Conservation (phyloP, 805 yeast species). For the Teunomyces lycoperdinae region DNA sequence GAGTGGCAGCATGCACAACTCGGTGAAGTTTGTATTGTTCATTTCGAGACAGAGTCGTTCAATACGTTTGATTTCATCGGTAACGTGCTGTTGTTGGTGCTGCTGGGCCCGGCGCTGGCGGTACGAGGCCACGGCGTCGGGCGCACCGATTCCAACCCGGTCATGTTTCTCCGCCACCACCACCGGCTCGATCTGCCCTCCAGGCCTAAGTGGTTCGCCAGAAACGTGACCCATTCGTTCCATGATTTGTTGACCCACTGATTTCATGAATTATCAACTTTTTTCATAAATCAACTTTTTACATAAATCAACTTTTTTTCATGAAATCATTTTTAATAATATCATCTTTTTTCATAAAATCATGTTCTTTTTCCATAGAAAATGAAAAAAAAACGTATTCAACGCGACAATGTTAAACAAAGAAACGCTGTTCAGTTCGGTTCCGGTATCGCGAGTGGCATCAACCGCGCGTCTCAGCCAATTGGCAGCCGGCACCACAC, state of each 20-base stretch:
- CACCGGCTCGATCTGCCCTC: slow-evolving; percentile 33
- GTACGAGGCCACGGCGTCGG: background rate
- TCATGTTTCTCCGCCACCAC: slow-evolving; percentile 14
- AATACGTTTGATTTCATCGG: background rate
- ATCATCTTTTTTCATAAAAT: no score
- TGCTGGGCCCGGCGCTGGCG: background rate
- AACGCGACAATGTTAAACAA: slow-evolving; percentile 15
- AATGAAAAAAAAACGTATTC: background rate
- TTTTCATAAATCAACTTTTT: no score
- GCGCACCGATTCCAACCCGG: slow-evolving; percentile 22
- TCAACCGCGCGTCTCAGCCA: slow-evolving; percentile 33
- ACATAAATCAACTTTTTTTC: no score
- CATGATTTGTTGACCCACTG: slow-evolving; percentile 53
- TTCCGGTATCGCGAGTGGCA: slow-evolving; percentile 36
- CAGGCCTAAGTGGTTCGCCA: slow-evolving; percentile 44
- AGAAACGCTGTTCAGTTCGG: slow-evolving; percentile 27
- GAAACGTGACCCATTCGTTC: slow-evolving; percentile 55
- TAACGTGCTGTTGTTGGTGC: background rate
- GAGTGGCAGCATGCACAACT: background rate
- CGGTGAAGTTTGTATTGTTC: background rate
- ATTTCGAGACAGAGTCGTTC: background rate
- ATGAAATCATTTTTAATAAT: no score
- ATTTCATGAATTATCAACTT: slow-evolving; percentile 14
- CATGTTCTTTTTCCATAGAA: background rate
- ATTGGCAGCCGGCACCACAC: slow-evolving; percentile 18